A percentile compares a stretch with the other conserved stretches of the same genome.
These are phyloP conservation scores for Graphiopsis chlorocephala DNA, from an alignment of 2,329 filamentous ascomycete genomes.

Conservation along the genomic window DNA sequence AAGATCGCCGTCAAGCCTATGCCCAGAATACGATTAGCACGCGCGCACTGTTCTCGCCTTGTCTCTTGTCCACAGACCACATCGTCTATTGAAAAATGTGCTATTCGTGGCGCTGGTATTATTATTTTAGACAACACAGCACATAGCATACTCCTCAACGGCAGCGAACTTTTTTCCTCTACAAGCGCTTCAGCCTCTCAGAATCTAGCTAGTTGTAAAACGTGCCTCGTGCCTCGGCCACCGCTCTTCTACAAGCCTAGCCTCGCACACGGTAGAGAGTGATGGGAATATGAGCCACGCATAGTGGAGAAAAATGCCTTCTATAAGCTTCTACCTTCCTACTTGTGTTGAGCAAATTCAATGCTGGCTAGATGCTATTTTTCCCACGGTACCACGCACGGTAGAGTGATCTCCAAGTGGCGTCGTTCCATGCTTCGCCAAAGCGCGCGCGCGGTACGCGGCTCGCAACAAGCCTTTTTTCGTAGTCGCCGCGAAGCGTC, in stretches of 20 bases:
- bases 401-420: neutral
- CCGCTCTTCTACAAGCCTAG: neutral
- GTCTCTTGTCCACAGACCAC: neutral
- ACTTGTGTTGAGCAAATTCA: neutral
- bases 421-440: neutral
- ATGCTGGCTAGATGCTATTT: neutral
- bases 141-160: neutral
- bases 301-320: neutral
- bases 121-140: neutral
- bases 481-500: neutral
- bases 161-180: neutral
- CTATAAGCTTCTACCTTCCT: neutral
- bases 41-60: neutral
- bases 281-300: neutral
- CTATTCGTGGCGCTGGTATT: conserved; percentile 3
- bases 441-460: neutral
- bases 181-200: neutral
- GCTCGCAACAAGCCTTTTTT: neutral
- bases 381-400: neutral
- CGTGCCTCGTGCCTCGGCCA: conserved; percentile 5
- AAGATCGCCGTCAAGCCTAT: neutral
- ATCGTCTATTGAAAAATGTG: neutral
- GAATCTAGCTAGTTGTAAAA: neutral
- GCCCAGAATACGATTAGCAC: neutral
- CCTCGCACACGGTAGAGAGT: neutral